Percentiles rank a stretch among this genome's conserved stretches.
phyloP scores from a whole-genome alignment of 2,329 filamentous ascomycete species.

The Aspergillus carbonarius region DNA sequence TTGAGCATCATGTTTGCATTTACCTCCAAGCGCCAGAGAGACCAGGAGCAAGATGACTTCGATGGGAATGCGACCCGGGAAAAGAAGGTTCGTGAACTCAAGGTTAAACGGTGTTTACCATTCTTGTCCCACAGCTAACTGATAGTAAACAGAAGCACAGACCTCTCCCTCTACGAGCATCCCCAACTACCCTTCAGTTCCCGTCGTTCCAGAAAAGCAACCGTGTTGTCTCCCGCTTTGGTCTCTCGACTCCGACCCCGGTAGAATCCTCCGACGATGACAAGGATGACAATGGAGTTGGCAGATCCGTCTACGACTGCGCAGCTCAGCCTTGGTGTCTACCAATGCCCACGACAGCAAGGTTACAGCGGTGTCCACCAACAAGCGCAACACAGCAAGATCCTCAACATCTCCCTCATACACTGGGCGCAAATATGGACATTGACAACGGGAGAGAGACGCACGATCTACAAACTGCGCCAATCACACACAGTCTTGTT shows the following conservation, averaged over 20 bases:
- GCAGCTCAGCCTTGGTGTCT: constrained; percentile 1
- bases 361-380: neutral
- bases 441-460: constrained; percentile 30
- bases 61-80: constrained; percentile 41
- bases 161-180: constrained; percentile 31
- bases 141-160: constrained; percentile 30
- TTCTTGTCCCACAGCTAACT: constrained; percentile 11
- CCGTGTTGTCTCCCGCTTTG: constrained; percentile 16
- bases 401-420: constrained; percentile 4
- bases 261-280: constrained; percentile 40
- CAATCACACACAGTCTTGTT: constrained; percentile 30
- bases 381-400: neutral
- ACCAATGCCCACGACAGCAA: neutral
- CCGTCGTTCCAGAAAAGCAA: constrained; percentile 17
- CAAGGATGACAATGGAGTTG: constrained; percentile 26
- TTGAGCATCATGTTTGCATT: constrained; percentile 22
- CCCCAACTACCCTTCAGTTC: constrained; percentile 22
- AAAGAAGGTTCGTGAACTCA: constrained; percentile 25
- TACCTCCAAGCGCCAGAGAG: constrained; percentile 28
- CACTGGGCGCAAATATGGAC: constrained; percentile 25
- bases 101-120: neutral
- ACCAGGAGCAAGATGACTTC: constrained; percentile 61
- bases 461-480: constrained; percentile 25
- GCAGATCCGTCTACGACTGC: neutral
- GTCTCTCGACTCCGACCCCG: constrained; percentile 33